phyloP scores from a whole-genome alignment of 2,329 filamentous ascomycete genomes.

The Botryotinia convoluta region DNA sequence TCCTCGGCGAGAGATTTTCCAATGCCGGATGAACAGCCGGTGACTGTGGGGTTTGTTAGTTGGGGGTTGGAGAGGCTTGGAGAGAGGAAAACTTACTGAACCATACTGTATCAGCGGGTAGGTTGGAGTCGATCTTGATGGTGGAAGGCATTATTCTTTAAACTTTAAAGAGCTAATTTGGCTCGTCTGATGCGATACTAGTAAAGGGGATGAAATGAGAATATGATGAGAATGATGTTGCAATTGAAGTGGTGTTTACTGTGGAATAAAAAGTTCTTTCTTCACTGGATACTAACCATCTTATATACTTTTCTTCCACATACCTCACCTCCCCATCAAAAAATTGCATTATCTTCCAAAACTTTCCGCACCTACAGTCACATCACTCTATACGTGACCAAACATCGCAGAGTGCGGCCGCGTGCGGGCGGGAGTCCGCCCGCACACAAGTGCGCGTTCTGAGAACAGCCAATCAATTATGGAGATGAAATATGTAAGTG shows the following conservation, averaged over 20 bases:
- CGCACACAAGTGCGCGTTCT: background rate
- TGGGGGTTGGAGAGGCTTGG: background rate
- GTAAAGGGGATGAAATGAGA: background rate
- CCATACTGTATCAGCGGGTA: conserved; percentile 14
- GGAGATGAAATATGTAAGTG: background rate
- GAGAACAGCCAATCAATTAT: background rate
- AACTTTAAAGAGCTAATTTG: background rate
- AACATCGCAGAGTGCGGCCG: background rate
- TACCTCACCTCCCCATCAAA: background rate
- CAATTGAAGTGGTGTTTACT: no score
- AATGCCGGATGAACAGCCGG: conserved; percentile 47
- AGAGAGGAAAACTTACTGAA: background rate
- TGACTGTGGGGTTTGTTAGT: conserved; percentile 35
- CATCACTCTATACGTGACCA: background rate
- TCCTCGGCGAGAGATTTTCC: conserved; percentile 42
- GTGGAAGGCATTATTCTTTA: background rate
- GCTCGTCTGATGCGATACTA: background rate
- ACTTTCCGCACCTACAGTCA: background rate
- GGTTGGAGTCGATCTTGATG: background rate
- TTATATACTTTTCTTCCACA: background rate
- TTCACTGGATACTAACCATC: background rate
- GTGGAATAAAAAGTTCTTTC: background rate
- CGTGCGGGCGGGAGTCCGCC: background rate
- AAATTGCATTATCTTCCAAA: no score
- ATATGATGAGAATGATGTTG: background rate